Percentiles rank a stretch among this genome's conserved stretches.
Evolutionary conservation across 2,329 filamentous ascomycete species (phyloP).

Genomic region (Ophiostoma australiae): DNA sequence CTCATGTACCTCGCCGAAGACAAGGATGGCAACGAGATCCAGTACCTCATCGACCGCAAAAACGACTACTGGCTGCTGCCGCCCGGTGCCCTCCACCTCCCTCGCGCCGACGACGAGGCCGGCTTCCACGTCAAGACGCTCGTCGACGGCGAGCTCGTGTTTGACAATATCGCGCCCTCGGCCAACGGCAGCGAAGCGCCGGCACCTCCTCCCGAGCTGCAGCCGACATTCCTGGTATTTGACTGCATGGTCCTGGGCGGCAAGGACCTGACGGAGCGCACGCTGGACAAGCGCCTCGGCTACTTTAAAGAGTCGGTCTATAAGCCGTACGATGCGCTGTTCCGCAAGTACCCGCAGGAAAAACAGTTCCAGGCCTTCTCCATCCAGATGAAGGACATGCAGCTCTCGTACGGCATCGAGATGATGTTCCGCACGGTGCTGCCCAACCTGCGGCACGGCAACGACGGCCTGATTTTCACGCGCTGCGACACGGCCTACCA

Average conservation of each 20-base stretch:
- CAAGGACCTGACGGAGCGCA: conserved; percentile 68
- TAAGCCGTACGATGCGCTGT: conserved; percentile 60
- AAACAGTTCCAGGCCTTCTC: conserved; percentile 68
- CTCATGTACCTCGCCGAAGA: conserved; percentile 81
- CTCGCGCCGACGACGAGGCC: conserved; percentile 53
- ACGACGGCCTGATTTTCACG: conserved; percentile 97
- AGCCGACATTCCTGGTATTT: conserved; percentile 85
- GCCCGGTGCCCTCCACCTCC: conserved; percentile 69
- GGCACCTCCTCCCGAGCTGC: conserved; percentile 36
- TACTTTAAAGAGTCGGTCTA: conserved; percentile 78
- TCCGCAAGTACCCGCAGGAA: conserved; percentile 64
- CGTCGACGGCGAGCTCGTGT: conserved; percentile 88
- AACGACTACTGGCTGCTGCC: conserved; percentile 92
- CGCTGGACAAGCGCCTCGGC: conserved; percentile 81
- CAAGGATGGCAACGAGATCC: conserved; percentile 58
- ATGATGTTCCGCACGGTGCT: conserved; percentile 89
- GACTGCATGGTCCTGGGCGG: conserved; percentile 83
- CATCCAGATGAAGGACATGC: conserved; percentile 82
- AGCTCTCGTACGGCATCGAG: conserved; percentile 80
- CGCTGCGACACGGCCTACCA: conserved; percentile 81
- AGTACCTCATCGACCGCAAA: conserved; percentile 94
- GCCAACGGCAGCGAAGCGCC: conserved; percentile 38
- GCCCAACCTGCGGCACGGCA: conserved; percentile 80
- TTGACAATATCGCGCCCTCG: conserved; percentile 56
- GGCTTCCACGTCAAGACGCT: conserved; percentile 76